Evolutionary conservation across 192 early-diverging fungal genomes (phyloP).

Genomic region (Backusella macrospora): DNA sequence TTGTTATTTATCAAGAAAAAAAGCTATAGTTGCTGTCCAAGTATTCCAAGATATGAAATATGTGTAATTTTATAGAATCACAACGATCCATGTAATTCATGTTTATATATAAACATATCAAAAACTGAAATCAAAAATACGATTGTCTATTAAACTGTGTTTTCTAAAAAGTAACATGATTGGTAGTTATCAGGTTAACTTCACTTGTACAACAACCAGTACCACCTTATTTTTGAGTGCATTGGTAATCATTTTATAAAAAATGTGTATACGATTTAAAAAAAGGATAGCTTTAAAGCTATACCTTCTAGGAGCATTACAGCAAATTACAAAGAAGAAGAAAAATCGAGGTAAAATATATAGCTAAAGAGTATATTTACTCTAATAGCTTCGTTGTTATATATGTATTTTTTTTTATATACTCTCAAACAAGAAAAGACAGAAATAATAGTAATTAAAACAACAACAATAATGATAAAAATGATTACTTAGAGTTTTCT

Average conservation of each 20-base stretch:
- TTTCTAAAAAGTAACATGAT: neutral
- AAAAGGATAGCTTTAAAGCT: conserved; percentile 1
- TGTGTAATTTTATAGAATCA: neutral
- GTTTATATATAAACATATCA: neutral
- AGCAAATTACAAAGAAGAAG: neutral
- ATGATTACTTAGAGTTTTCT: neutral
- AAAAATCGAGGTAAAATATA: neutral
- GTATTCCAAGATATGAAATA: neutral
- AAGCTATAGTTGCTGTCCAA: neutral
- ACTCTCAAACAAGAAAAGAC: neutral
- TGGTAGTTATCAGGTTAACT: neutral
- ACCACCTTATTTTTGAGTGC: neutral
- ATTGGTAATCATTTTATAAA: neutral
- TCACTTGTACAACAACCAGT: neutral
- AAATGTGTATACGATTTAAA: conserved; percentile 11
- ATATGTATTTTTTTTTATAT: neutral
- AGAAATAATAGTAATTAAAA: neutral
- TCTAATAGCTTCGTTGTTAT: neutral
- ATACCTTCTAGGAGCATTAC: neutral
- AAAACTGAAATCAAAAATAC: neutral
- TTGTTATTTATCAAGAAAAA: neutral
- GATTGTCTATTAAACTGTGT: neutral
- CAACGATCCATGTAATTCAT: neutral
- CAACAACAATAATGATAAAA: neutral
- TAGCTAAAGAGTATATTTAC: neutral